Evolutionary conservation across 2,329 filamentous ascomycete genomes (phyloP).

Genomic region (Beauveria scarabaeidicola): DNA sequence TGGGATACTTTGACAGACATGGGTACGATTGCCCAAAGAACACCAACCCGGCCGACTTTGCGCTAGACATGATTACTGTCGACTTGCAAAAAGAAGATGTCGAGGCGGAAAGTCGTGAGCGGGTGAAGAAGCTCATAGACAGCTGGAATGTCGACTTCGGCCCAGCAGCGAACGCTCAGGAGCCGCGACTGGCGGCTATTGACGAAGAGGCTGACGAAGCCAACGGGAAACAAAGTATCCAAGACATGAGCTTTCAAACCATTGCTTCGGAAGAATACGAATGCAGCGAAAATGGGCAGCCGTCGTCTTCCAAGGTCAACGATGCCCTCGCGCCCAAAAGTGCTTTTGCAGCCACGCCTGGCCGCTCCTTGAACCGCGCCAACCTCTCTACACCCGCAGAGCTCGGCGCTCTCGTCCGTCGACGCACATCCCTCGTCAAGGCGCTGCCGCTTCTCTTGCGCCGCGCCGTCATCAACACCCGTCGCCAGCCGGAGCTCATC

Average conservation of each 20-base stretch:
- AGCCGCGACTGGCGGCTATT: conserved; percentile 20
- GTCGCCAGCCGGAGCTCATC: conserved; percentile 55
- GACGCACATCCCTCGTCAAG: conserved; percentile 50
- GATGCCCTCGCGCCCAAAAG: conserved; percentile 9
- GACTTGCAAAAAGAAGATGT: conserved; percentile 58
- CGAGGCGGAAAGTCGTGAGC: conserved; percentile 54
- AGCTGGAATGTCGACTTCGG: conserved; percentile 37
- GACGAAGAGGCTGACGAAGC: conserved; percentile 21
- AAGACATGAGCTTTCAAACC: neutral
- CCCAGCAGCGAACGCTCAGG: conserved; percentile 10
- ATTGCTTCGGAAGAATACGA: neutral
- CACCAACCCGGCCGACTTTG: conserved; percentile 72
- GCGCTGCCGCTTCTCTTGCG: conserved; percentile 61
- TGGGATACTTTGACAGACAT: conserved; percentile 51
- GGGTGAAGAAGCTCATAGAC: conserved; percentile 52
- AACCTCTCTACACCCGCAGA: conserved; percentile 59
- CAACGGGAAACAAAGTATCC: conserved; percentile 16
- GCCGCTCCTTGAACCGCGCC: conserved; percentile 34
- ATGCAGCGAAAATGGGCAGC: neutral
- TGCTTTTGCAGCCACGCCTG: conserved; percentile 19
- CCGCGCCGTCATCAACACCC: conserved; percentile 60
- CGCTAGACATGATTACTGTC: conserved; percentile 67
- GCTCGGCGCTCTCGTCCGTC: conserved; percentile 58
- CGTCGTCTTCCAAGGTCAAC: neutral
- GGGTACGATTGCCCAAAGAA: conserved; percentile 59